Evolutionary conservation across 106 monocot species (phyloP), one percentile per base, ranked within the genome.

Genomic region (Acorus calamus): DNA sequence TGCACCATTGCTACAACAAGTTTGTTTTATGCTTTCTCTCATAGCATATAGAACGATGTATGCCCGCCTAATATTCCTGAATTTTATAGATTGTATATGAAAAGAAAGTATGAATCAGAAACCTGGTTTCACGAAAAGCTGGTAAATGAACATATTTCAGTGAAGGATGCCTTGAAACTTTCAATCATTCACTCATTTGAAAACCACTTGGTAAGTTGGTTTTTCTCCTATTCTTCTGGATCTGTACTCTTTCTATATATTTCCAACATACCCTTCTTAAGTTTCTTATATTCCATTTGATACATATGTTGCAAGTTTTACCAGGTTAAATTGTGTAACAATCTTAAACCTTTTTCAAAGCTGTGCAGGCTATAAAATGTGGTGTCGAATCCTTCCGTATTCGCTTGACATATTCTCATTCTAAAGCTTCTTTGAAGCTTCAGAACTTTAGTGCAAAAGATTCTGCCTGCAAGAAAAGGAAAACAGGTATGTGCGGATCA

Each of bases 161-260:
- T 93, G 58, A 93, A 93, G 72, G 93, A 93, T 72, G 80, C 89
- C 7, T 71, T 93, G 72, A 89, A 74, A 78, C 46, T 74, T 11
- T 76, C 74, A 67, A 63, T 93, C 54, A 81, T 14, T 11, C 58
- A 62, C 50, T 62, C 83, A 62, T 80, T 93, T 49, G 80, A 89
- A 70, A 86, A 70, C 43, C 65, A 69, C 59, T 66, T 86, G 93
- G 93, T 93, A 93, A 12, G 42, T 56, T 46, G 13, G 12, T 4
- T 3, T 47, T 49, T 9, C 41, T 49, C 8, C 13, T 66, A 44
- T 47, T 8, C 5, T 67, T 62, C 4, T 72, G 45, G 11, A 53
- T 42, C 55, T 12, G 60, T 52, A 28, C 28, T n/a, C 28, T 3
- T 71, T n/a, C 14, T 41, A 54, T 28, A 3, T 66, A n/a, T 8